phyloP scores from a whole-genome alignment of 257 asterid genomes.

The Penstemon davidsonii region DNA sequence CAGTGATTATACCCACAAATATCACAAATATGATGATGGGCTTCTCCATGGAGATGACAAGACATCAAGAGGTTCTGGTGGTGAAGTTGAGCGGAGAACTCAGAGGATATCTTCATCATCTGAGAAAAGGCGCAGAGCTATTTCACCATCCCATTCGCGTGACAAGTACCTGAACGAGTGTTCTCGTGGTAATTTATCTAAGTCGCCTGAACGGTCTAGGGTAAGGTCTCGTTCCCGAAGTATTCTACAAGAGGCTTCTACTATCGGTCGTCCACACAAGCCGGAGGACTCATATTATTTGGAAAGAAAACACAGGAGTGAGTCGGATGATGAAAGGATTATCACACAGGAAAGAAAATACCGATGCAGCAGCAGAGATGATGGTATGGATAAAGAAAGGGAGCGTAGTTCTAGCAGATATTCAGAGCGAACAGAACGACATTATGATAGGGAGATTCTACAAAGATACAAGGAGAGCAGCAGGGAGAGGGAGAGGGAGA shows the following conservation, averaged over 20 bases:
- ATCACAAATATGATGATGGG: conserved; percentile 23
- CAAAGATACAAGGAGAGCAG: conserved; percentile 57
- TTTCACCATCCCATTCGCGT: conserved; percentile 33
- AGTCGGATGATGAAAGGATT: conserved; percentile 52
- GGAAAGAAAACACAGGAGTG: conserved; percentile 42
- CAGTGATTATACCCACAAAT: conserved; percentile 34
- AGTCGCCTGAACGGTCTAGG: conserved; percentile 61
- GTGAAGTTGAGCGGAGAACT: conserved; percentile 35
- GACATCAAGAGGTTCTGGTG: conserved; percentile 31
- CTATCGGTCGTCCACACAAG: conserved; percentile 17
- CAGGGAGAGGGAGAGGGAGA: conserved; percentile 51
- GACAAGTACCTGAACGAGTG: conserved; percentile 41
- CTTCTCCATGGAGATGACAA: conserved; percentile 28
- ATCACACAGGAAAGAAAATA: conserved; percentile 32
- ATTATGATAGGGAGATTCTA: conserved; percentile 44
- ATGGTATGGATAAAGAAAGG: conserved; percentile 46
- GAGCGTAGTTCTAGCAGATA: conserved; percentile 61
- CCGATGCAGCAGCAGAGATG: conserved; percentile 51
- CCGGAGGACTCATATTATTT: conserved; percentile 37
- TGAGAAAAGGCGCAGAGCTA: conserved; percentile 40
- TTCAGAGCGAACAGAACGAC: conserved; percentile 42
- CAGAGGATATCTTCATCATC: conserved; percentile 35
- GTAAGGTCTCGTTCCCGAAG: conserved; percentile 72
- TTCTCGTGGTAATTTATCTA: conserved; percentile 36
- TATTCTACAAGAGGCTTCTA: conserved; percentile 52